Conservation (phyloP, 495 filamentous ascomycete genomes). For the Xanthoparmelia taractica region DNA sequence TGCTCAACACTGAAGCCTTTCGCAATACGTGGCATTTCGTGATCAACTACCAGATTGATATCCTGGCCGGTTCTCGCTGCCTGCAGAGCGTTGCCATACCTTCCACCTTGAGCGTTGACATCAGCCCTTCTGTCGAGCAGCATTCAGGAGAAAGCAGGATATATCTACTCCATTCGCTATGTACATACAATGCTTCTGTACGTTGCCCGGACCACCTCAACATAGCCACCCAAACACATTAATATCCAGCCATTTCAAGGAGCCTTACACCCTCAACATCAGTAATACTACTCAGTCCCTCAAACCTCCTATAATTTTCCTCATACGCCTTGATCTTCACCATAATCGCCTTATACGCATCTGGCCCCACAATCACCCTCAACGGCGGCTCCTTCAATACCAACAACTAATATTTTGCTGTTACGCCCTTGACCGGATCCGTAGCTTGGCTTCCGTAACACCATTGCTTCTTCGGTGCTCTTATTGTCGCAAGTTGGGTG, state of each 20-base stretch:
- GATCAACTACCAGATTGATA: slow-evolving; percentile 37
- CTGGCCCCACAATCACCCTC: slow-evolving; percentile 35
- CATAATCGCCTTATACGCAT: slow-evolving; percentile 36
- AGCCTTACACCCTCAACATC: not conserved
- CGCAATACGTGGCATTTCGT: too few species aligned
- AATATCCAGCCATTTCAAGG: not conserved
- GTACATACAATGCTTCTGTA: not conserved
- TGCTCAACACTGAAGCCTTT: slow-evolving; percentile 16
- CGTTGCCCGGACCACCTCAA: not conserved
- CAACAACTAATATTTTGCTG: too few species aligned
- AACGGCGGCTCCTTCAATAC: too few species aligned
- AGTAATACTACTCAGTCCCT: not conserved
- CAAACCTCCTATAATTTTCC: not conserved
- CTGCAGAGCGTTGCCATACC: too few species aligned
- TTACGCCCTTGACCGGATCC: too few species aligned
- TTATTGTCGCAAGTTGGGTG: too few species aligned
- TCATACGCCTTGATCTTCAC: slow-evolving; percentile 21
- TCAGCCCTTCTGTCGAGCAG: too few species aligned
- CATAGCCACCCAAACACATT: not conserved
- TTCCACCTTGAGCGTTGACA: too few species aligned
- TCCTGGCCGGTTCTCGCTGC: slow-evolving; percentile 31
- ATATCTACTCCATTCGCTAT: not conserved
- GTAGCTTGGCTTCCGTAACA: too few species aligned
- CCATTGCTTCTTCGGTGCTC: too few species aligned
- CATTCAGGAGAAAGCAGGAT: not conserved